Evolutionary conservation across 352 stramenopile species (phyloP).

Genomic region (Saprolegnia diclina): DNA sequence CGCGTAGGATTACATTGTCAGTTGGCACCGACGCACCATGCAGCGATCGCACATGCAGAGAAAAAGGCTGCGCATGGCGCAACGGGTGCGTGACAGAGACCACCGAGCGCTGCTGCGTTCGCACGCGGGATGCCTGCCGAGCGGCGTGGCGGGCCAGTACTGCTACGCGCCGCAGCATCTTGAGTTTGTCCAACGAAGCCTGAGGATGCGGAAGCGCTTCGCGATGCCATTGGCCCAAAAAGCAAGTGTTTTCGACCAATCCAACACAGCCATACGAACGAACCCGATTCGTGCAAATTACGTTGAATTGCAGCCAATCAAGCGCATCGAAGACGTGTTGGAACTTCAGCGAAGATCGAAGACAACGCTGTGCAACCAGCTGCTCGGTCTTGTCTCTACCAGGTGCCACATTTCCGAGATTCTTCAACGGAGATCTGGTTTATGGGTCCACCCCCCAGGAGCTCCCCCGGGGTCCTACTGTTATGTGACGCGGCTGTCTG

Average conservation of each 20-base stretch:
- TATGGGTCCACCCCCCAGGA: no score
- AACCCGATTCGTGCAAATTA: not conserved
- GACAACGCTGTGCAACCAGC: not conserved
- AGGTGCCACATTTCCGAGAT: no score
- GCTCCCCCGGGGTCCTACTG: no score
- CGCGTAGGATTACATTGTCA: conserved; percentile 1
- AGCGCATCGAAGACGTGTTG: no score
- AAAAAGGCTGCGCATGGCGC: not conserved
- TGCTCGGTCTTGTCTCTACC: not conserved
- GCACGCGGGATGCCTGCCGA: not conserved
- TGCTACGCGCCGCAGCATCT: not conserved
- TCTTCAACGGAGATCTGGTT: no score
- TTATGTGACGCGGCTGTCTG: no score
- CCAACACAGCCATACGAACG: not conserved
- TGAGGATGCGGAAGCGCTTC: not conserved
- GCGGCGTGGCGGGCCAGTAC: not conserved
- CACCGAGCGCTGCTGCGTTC: not conserved
- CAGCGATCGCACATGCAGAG: not conserved
- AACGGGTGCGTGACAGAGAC: not conserved
- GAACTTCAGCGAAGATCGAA: not conserved
- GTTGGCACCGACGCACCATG: not conserved
- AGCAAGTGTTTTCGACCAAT: not conserved
- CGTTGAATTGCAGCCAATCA: no score
- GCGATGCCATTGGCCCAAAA: conserved; percentile 1
- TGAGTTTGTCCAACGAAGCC: not conserved